Conservation (phyloP, 2,329 filamentous ascomycete species). For the Paradendryphiella salina region DNA sequence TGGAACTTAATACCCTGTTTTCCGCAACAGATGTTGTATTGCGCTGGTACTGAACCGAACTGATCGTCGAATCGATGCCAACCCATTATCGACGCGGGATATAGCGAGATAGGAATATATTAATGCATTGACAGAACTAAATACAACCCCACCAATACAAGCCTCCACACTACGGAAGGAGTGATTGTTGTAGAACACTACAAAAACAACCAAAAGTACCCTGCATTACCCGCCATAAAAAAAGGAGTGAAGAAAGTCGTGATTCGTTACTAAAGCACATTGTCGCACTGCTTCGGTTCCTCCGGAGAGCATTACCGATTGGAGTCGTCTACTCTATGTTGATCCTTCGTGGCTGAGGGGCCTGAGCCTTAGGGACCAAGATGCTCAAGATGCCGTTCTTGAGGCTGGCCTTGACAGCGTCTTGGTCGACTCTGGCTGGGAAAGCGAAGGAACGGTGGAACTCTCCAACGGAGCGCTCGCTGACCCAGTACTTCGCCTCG, state of each 20-base stretch:
- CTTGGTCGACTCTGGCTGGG: conserved; percentile 61
- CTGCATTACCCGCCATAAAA: background rate
- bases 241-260: background rate
- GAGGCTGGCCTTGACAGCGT: conserved; percentile 62
- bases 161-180: background rate
- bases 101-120: background rate
- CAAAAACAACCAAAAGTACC: background rate
- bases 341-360: conserved; percentile 56
- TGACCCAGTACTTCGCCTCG: conserved; percentile 71
- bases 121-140: background rate
- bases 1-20: too few species aligned
- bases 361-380: conserved; percentile 59
- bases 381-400: conserved; percentile 64
- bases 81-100: too few species aligned
- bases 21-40: too few species aligned
- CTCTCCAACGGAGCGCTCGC: conserved; percentile 61
- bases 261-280: background rate
- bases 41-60: too few species aligned
- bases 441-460: conserved; percentile 64
- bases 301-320: background rate
- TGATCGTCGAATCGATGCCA: too few species aligned
- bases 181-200: background rate
- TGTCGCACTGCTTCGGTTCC: background rate
- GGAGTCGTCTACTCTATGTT: conserved; percentile 55
- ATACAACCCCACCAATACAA: background rate